Conservation (phyloP, 2,329 filamentous ascomycete genomes). For the Pezicula carpinea region DNA sequence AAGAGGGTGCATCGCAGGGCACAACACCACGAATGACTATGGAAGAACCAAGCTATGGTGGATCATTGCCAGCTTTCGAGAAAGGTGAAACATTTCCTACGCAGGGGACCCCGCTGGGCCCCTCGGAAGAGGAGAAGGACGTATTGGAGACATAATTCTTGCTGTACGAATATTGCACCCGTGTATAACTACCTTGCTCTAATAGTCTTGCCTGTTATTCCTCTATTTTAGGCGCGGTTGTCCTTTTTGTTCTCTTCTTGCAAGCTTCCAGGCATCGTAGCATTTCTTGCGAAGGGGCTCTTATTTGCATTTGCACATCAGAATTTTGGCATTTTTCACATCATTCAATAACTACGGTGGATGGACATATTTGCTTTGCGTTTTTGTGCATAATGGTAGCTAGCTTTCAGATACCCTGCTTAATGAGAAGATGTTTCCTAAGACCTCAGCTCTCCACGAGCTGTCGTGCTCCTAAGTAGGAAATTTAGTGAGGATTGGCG, state of each 20-base stretch:
- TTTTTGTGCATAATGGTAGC: neutral
- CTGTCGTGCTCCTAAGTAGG: too few relatives aligned
- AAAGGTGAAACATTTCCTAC: conserved; percentile 40
- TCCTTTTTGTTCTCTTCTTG: neutral
- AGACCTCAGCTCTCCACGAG: too few relatives aligned
- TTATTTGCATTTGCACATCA: conserved; percentile 9
- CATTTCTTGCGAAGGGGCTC: too few relatives aligned
- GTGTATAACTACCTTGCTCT: conserved; percentile 11
- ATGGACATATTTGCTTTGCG: too few relatives aligned
- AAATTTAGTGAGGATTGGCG: too few relatives aligned
- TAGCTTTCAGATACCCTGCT: conserved; percentile 1
- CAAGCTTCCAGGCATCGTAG: conserved; percentile 1
- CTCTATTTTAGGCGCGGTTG: conserved; percentile 3
- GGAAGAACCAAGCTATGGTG: conserved; percentile 42
- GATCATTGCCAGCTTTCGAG: conserved; percentile 47
- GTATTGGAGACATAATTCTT: conserved; percentile 23
- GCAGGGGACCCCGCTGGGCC: conserved; percentile 30
- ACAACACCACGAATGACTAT: conserved; percentile 26
- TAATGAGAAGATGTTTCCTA: too few relatives aligned
- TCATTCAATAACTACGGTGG: too few relatives aligned
- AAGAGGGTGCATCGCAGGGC: conserved; percentile 8
- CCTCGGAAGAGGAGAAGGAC: conserved; percentile 29
- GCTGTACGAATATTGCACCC: neutral
- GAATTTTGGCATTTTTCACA: conserved; percentile 1
- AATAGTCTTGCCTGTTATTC: neutral